Evolutionary conservation across 1,139 yeast genomes (phyloP), one percentile per base, ranked within the genome.

Genomic region (Torulaspora pretoriensis): DNA sequence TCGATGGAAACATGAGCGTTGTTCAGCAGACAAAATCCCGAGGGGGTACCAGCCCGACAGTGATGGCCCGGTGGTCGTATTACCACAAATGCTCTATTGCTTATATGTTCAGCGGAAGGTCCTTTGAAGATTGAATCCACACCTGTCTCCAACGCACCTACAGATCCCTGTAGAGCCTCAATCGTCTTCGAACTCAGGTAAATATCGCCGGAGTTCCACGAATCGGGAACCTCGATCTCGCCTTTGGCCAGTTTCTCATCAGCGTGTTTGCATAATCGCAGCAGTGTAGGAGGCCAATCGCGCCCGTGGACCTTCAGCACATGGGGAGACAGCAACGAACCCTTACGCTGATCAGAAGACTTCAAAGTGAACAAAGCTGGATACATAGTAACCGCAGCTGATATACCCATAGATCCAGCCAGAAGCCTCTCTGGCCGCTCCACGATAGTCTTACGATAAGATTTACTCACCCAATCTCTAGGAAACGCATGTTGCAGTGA

Each of bases 21-120:
- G 65, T 87, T 87, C 47, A 87, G 70, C 40, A 87, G 67, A 64
- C 96, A 87, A 61, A 87, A 87, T n/a, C 96, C 96, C 30, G 90
- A 81, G 0, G 96, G 95, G 14, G 80, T 74, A 49, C 84, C 79
- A 0, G 89, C 84, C 57, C 85, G 95, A n/a, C 89, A 83, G 62
- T 87, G 96, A 60, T 87, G 96, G 1, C 96, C 96, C 0, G 95
- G 95, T 2, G 95, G 95, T 45, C 95, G 71, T 37, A 86, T 76
- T 2, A 81, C 78, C 0, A 82, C 81, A 66, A 85, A 85, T 2
- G 83, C 83, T 46, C 83, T 71, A 51, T 73, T 75, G 49, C 78
- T 77, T 32, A 69, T 68, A 45, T 55, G 61, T 39, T 55, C 64
- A 31, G 43, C 45, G 7, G 61, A 53, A 2, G 60, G 56, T 2